Percentiles rank a stretch among this genome's conserved stretches.
Evolutionary conservation across 1,139 yeast species (phyloP).

Genomic region (Yamadazyma triangularis): DNA sequence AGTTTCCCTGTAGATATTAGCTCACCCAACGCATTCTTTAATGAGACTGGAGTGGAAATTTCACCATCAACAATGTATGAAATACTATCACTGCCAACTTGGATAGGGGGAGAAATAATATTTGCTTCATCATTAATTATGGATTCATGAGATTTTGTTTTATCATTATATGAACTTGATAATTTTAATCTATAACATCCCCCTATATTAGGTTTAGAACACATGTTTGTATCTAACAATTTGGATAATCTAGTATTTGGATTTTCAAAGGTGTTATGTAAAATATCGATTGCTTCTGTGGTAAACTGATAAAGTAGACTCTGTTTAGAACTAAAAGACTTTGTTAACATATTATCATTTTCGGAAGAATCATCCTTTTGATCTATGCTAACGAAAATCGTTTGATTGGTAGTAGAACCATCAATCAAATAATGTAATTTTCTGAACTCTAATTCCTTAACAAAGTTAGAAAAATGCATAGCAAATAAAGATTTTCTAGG

Average conservation of each 20-base stretch:
- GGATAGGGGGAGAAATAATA: slow-evolving; percentile 42
- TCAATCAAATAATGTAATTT: slow-evolving; percentile 55
- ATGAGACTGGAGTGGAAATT: slow-evolving; percentile 28
- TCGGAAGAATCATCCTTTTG: slow-evolving; percentile 36
- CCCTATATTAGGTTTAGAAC: slow-evolving; percentile 32
- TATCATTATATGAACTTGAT: slow-evolving; percentile 33
- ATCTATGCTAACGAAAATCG: slow-evolving; percentile 50
- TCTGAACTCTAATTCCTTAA: slow-evolving; percentile 64
- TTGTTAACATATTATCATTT: slow-evolving; percentile 10
- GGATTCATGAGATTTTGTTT: slow-evolving; percentile 31
- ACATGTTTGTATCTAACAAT: slow-evolving; percentile 27
- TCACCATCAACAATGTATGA: slow-evolving; percentile 64
- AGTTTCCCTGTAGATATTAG: slow-evolving; percentile 33
- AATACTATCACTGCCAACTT: slow-evolving; percentile 47
- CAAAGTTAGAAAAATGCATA: slow-evolving; percentile 61
- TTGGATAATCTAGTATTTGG: slow-evolving; percentile 8
- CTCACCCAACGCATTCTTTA: slow-evolving; percentile 36
- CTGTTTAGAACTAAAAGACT: slow-evolving; percentile 31
- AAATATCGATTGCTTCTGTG: slow-evolving; percentile 40
- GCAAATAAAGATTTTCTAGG: slow-evolving; percentile 74
- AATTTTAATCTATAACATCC: slow-evolving; percentile 42
- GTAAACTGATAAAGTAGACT: slow-evolving; percentile 63
- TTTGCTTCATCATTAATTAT: slow-evolving; percentile 37
- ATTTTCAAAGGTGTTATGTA: slow-evolving; percentile 5
- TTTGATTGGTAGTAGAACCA: slow-evolving; percentile 46